These are phyloP conservation scores for Incumbomyces delicatus DNA, from an alignment of 2,329 filamentous ascomycete genomes.

Conservation along the genomic window DNA sequence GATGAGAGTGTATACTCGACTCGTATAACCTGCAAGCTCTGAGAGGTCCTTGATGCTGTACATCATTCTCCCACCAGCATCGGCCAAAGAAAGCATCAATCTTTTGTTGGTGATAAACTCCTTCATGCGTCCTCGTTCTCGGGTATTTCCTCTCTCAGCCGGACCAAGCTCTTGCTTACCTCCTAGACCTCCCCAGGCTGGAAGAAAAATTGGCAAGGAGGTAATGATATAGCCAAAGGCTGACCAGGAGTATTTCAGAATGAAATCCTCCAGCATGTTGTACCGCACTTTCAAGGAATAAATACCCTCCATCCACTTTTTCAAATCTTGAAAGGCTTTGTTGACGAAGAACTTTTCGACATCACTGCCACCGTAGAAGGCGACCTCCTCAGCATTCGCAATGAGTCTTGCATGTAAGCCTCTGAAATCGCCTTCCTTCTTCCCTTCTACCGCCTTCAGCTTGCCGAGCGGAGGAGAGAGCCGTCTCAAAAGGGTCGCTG, in stretches of 20 bases:
- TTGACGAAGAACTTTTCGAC: slow-evolving; percentile 92
- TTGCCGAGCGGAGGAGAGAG: slow-evolving; percentile 95
- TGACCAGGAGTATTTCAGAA: slow-evolving; percentile 97
- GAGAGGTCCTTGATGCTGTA: slow-evolving; percentile 98
- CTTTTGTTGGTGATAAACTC: slow-evolving; percentile 99
- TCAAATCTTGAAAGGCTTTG: slow-evolving; percentile 82
- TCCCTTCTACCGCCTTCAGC: slow-evolving; percentile 88
- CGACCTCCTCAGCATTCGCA: slow-evolving; percentile 93
- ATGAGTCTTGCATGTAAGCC: slow-evolving; percentile 84
- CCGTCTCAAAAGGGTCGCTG: slow-evolving; percentile 76
- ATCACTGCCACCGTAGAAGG: slow-evolving; percentile 91
- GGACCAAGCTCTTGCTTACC: slow-evolving; percentile 4
- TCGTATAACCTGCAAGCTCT: slow-evolving; percentile 91
- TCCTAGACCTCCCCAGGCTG: slow-evolving; percentile 73
- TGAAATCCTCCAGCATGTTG: slow-evolving; percentile 97
- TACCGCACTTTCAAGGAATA: slow-evolving; percentile 97
- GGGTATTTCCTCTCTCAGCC: slow-evolving; percentile 31
- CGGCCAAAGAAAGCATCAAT: slow-evolving; percentile 91
- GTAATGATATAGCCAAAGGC: slow-evolving; percentile 93
- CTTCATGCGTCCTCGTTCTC: slow-evolving; percentile 84
- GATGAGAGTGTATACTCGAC: slow-evolving; percentile 88
- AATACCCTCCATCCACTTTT: slow-evolving; percentile 95
- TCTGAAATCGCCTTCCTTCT: slow-evolving; percentile 90
- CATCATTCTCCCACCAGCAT: slow-evolving; percentile 97
- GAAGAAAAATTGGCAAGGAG: slow-evolving; percentile 85